phyloP scores from a whole-genome alignment of 2,329 filamentous ascomycete genomes.

The Arthrocladium fulminans region DNA sequence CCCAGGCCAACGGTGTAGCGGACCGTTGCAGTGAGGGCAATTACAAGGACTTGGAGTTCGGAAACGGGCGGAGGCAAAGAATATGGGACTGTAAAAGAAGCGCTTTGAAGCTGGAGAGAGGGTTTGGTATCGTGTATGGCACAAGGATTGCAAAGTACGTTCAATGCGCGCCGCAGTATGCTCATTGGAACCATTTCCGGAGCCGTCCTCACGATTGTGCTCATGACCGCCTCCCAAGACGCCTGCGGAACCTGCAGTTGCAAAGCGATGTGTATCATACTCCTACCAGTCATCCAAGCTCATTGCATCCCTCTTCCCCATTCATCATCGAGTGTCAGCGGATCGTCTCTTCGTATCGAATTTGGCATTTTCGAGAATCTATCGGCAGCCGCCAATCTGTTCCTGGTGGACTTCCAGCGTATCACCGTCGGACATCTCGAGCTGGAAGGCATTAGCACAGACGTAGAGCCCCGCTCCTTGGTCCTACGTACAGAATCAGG shows the following conservation, averaged over 20 bases:
- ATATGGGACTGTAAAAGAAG: neutral
- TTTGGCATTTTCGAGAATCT: neutral
- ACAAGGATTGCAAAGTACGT: neutral
- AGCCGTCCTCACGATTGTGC: neutral
- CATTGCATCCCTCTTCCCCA: neutral
- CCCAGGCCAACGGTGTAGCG: too few species aligned
- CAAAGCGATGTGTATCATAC: neutral
- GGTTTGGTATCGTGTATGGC: neutral
- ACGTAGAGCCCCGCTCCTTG: neutral
- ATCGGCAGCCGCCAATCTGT: slow-evolving; percentile 66
- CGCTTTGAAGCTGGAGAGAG: neutral
- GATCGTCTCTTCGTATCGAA: neutral
- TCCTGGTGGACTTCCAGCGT: slow-evolving; percentile 97
- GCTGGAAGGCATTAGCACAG: slow-evolving; percentile 42
- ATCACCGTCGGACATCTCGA: slow-evolving; percentile 94
- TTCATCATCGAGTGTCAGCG: neutral
- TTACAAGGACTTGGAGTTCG: too few species aligned
- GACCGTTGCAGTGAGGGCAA: too few species aligned
- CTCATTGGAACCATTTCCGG: neutral
- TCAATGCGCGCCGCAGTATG: neutral
- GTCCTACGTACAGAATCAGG: slow-evolving; percentile 70
- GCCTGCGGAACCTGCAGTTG: neutral
- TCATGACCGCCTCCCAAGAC: neutral
- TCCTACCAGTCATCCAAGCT: neutral
- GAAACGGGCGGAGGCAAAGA: neutral